Base-by-base conservation (phyloP, 805 yeast genomes). In the Zygotorulaspora sp. region DNA sequence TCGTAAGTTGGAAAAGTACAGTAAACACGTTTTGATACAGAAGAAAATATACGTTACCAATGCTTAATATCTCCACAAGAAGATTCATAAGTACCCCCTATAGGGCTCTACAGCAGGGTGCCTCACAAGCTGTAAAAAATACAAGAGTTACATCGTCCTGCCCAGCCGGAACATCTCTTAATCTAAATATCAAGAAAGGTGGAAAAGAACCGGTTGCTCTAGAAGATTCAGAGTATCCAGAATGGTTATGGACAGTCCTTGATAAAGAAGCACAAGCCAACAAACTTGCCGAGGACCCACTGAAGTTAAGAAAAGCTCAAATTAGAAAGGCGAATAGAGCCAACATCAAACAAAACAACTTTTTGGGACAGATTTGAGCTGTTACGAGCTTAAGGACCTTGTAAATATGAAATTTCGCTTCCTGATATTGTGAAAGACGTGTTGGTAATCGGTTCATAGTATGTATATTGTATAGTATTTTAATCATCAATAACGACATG, bases 141-240 rank as follows among this genome's bases (percentile, higher is more conserved):
- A 37, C 38, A 13, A 30, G 38, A 4, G 35, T 53, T 19, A 43
- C 47, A 47, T 77, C 80, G 7, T 71, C 78, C 37, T 75, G 89
- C 58, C 62, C 71, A 49, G 80, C 84, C 35, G 88, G 97, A 43
- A 82, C 92, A 0, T 69, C 73, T 7, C 66, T 84, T 44, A 80
- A 81, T 47, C 65, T 88, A 53, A 83, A 83, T 51, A 72, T 90
- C 30, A 75, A 75, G 56, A 88, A 87, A 56, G 70, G 72, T 24
- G 94, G 90, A n/a, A 77, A 80, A 43, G 96, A 88, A 50, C 87
- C 94, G 6, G 78, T 86, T 4, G 97, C 97, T 1, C 62, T 83
- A 38, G 86, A 82, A 44, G 97, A 92, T 58, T 69, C 69, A 25
- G 95, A 89, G 53, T 90, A 90, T 57, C 98, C 98, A 4, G 84